Conservation (phyloP, 257 asterid species). For the Solanum gracilifrons region DNA sequence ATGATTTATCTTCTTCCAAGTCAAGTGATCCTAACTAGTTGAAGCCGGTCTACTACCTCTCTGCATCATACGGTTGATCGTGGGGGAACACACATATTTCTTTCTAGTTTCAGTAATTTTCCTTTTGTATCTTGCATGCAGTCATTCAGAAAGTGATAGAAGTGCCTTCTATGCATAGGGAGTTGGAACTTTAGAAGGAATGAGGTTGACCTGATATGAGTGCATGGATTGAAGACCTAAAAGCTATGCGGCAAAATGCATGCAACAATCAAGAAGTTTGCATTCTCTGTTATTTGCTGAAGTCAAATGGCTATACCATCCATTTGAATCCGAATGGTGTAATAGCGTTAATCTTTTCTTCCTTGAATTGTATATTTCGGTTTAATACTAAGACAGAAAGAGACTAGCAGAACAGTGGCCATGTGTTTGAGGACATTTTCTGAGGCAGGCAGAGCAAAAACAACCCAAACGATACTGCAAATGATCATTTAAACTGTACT, state of each 20-base stretch:
- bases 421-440: slow-evolving; percentile 55
- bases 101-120: not conserved
- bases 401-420: slow-evolving; percentile 63
- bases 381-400: slow-evolving; percentile 45
- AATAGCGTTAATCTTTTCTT: not conserved
- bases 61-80: not conserved
- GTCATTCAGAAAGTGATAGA: not conserved
- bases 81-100: not conserved
- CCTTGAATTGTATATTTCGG: slow-evolving; percentile 15
- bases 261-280: not conserved
- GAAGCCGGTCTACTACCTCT: not conserved
- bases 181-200: not conserved
- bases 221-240: not conserved
- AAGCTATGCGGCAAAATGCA: not conserved
- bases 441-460: slow-evolving; percentile 29
- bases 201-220: not conserved
- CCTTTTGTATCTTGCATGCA: not conserved
- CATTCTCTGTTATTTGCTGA: not conserved
- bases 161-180: not conserved
- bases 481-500: not conserved
- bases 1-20: not conserved
- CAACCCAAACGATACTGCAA: slow-evolving; percentile 24
- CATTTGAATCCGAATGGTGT: not conserved
- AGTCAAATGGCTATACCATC: not conserved
- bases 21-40: not conserved